These are phyloP conservation scores for Dalbergia cochinchinensis DNA, from an alignment of 306 rosid species.

Conservation along the genomic window DNA sequence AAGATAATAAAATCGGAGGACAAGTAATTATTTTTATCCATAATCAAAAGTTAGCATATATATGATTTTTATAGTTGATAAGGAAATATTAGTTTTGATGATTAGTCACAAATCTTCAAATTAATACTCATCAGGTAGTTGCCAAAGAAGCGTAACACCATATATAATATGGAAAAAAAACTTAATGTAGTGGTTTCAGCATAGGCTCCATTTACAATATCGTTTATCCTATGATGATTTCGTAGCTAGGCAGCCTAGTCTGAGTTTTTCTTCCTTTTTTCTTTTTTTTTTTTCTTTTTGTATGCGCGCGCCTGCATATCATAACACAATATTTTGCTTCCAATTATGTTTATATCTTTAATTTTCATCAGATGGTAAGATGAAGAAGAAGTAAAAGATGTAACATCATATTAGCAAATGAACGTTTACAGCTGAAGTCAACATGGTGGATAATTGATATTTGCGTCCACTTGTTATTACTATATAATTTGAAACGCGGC, in stretches of 20 bases:
- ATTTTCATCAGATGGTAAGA: too few species aligned
- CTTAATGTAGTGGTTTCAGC: slow-evolving; percentile 23
- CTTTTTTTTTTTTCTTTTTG: neutral
- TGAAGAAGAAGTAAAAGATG: too few species aligned
- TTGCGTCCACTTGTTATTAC: too few species aligned
- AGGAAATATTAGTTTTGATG: neutral
- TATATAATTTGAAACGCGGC: too few species aligned
- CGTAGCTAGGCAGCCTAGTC: neutral
- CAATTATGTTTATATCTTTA: too few species aligned
- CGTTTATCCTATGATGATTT: neutral
- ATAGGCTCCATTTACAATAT: neutral
- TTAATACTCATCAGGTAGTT: neutral
- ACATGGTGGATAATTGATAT: too few species aligned
- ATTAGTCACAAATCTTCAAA: slow-evolving; percentile 5
- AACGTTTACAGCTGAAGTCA: too few species aligned
- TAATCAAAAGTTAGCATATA: neutral
- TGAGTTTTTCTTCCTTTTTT: too few species aligned
- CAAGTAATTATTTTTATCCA: too few species aligned
- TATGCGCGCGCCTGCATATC: neutral
- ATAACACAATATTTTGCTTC: neutral
- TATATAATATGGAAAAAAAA: slow-evolving; percentile 23
- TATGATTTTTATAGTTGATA: neutral
- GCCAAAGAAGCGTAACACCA: neutral
- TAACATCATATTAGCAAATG: too few species aligned
- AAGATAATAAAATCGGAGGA: too few species aligned